These are phyloP conservation scores for Filosporella fistucella DNA, from an alignment of 495 filamentous ascomycete genomes.

Conservation along the genomic window DNA sequence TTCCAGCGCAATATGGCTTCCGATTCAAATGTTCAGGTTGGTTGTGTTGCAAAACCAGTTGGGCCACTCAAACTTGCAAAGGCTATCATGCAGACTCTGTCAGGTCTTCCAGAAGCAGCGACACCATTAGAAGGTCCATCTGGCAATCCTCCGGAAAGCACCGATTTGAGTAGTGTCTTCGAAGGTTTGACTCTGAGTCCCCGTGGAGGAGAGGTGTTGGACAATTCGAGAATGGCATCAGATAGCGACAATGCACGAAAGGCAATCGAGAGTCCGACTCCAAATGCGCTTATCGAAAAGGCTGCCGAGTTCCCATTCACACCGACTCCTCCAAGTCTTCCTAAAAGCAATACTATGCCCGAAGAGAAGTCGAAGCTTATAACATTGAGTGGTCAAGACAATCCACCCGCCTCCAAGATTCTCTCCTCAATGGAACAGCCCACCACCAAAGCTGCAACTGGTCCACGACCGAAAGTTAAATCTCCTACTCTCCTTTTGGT, in stretches of 20 bases:
- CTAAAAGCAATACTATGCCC: not conserved
- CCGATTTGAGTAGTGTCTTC: slow-evolving; percentile 19
- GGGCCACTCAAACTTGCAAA: slow-evolving; percentile 23
- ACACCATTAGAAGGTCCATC: slow-evolving; percentile 7
- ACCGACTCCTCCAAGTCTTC: slow-evolving; percentile 5
- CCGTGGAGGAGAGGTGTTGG: slow-evolving; percentile 19
- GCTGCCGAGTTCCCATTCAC: slow-evolving; percentile 22
- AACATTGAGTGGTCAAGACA: not conserved
- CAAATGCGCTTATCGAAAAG: slow-evolving; percentile 16
- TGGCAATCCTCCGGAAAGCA: not conserved
- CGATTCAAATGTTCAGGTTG: slow-evolving; percentile 8
- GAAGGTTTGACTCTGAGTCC: slow-evolving; percentile 18
- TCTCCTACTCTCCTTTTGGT: slow-evolving; percentile 51
- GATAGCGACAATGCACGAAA: slow-evolving; percentile 24
- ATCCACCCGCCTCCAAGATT: not conserved
- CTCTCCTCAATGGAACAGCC: too few species aligned
- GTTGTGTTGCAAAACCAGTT: slow-evolving; percentile 22
- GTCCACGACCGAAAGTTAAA: not conserved
- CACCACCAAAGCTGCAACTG: not conserved
- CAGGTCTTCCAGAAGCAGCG: not conserved
- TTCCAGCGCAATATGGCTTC: slow-evolving; percentile 6
- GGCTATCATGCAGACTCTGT: slow-evolving; percentile 19
- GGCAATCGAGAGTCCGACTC: slow-evolving; percentile 22
- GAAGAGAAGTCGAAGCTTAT: not conserved
- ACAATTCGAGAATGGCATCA: slow-evolving; percentile 23